Percentiles rank a stretch among this genome's conserved stretches.
Evolutionary conservation across 2,329 filamentous ascomycete genomes (phyloP).

Genomic region (Aspergillus fijiensis): DNA sequence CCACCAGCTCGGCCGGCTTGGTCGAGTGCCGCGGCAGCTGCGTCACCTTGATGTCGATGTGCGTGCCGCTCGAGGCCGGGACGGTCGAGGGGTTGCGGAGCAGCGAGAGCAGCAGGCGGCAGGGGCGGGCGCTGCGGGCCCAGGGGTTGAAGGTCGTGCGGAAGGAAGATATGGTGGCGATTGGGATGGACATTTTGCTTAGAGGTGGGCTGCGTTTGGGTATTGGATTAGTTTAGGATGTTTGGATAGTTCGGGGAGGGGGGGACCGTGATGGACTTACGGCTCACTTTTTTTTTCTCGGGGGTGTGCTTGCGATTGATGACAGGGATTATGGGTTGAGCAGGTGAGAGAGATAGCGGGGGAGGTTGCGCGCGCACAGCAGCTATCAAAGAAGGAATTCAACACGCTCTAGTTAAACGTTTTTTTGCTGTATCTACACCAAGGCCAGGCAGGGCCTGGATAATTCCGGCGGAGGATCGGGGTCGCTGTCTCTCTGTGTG

Average conservation of each 20-base stretch:
- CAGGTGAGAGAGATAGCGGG: background rate
- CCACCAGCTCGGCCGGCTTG: constrained; percentile 65
- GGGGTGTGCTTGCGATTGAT: background rate
- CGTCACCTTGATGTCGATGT: constrained; percentile 74
- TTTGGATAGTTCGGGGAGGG: background rate
- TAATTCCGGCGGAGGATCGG: background rate
- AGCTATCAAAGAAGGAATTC: too few relatives aligned
- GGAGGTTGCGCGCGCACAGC: too few relatives aligned
- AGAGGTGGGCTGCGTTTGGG: background rate
- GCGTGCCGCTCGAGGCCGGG: constrained; percentile 71
- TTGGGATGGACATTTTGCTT: constrained; percentile 36
- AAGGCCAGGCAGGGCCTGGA: background rate
- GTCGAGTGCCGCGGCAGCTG: constrained; percentile 70
- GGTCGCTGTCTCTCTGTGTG: background rate
- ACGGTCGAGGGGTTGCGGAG: constrained; percentile 78
- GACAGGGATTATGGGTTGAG: too few relatives aligned
- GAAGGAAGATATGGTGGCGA: constrained; percentile 65
- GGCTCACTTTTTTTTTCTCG: background rate
- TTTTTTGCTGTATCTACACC: background rate
- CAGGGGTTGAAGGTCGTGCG: constrained; percentile 91
- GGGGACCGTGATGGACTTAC: background rate
- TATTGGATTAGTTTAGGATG: background rate
- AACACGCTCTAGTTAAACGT: too few relatives aligned
- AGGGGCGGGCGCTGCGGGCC: constrained; percentile 72
- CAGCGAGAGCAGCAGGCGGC: constrained; percentile 81